Percentiles rank a stretch among this genome's conserved stretches.
Evolutionary conservation across 495 filamentous ascomycete genomes (phyloP).

Genomic region (Penicillium maclennaniae): DNA sequence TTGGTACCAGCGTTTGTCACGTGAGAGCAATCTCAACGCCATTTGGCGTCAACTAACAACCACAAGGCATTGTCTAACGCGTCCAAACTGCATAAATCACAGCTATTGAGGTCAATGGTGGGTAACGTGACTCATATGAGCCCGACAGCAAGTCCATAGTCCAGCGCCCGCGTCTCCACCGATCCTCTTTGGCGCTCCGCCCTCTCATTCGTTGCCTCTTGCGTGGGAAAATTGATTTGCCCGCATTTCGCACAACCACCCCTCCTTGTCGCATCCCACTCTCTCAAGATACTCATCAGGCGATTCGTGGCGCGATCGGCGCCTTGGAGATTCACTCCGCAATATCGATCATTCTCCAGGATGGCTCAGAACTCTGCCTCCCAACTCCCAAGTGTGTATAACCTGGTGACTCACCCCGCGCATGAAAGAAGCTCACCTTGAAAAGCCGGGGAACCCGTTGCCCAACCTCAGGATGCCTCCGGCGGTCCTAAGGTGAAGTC

Average conservation of each 20-base stretch:
- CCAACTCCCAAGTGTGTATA: conserved; percentile 50
- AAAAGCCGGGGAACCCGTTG: conserved; percentile 46
- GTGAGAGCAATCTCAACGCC: conserved; percentile 19
- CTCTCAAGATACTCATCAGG: conserved; percentile 48
- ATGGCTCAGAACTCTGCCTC: conserved; percentile 59
- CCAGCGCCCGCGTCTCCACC: conserved; percentile 24
- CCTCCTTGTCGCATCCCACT: conserved; percentile 24
- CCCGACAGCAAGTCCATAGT: conserved; percentile 2
- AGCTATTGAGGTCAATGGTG: background rate
- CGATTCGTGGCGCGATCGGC: conserved; percentile 47
- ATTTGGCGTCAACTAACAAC: background rate
- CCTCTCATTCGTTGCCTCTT: conserved; percentile 28
- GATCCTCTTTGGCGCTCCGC: conserved; percentile 26
- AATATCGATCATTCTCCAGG: conserved; percentile 46
- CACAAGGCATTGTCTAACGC: background rate
- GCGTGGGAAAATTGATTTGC: conserved; percentile 34
- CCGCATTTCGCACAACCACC: conserved; percentile 36
- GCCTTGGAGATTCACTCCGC: conserved; percentile 45
- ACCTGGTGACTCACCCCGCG: conserved; percentile 18
- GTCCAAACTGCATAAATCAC: background rate
- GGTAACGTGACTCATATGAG: background rate
- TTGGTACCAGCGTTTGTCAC: conserved; percentile 27
- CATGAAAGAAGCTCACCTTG: conserved; percentile 8
- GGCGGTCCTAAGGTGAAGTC: conserved; percentile 54
- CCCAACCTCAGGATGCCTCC: conserved; percentile 43